Evolutionary conservation across 2,329 filamentous ascomycete genomes (phyloP).

Genomic region (Bertia moriformis): DNA sequence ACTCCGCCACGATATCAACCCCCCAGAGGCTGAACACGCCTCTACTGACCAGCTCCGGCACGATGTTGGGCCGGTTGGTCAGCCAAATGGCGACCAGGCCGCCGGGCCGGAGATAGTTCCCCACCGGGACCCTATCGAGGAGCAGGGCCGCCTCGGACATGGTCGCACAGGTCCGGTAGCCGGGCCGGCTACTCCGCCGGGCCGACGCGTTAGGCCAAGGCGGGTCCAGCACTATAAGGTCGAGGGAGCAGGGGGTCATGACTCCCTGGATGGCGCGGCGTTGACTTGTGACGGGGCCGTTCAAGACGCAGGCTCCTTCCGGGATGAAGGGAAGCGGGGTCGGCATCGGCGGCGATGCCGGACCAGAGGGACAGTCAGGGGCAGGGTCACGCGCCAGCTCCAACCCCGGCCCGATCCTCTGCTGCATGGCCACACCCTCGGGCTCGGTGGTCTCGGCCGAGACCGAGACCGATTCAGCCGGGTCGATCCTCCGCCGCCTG

Average conservation of each 20-base stretch:
- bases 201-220: constrained; percentile 73
- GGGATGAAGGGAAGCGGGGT: too few species aligned
- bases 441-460: too few species aligned
- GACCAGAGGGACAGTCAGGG: too few species aligned
- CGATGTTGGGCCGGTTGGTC: constrained; percentile 53
- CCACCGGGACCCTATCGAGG: constrained; percentile 39
- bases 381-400: too few species aligned
- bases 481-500: constrained; percentile 1
- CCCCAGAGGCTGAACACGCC: constrained; percentile 56
- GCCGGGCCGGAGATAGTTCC: constrained; percentile 31
- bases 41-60: constrained; percentile 34
- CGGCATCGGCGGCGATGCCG: background rate
- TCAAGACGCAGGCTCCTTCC: constrained; percentile 25
- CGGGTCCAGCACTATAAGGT: constrained; percentile 60
- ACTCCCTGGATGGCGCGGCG: constrained; percentile 22
- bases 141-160: constrained; percentile 30
- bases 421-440: too few species aligned
- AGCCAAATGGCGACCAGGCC: constrained; percentile 62
- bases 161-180: constrained; percentile 28
- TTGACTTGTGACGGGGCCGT: constrained; percentile 29
- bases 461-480: background rate
- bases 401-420: too few species aligned
- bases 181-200: constrained; percentile 32
- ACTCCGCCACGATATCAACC: constrained; percentile 51
- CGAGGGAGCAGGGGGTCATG: constrained; percentile 32